Percentiles rank a stretch among this genome's conserved stretches.
These are phyloP conservation scores for Staphylotrichum longicolle DNA, from an alignment of 495 filamentous ascomycete species.

Conservation along the genomic window DNA sequence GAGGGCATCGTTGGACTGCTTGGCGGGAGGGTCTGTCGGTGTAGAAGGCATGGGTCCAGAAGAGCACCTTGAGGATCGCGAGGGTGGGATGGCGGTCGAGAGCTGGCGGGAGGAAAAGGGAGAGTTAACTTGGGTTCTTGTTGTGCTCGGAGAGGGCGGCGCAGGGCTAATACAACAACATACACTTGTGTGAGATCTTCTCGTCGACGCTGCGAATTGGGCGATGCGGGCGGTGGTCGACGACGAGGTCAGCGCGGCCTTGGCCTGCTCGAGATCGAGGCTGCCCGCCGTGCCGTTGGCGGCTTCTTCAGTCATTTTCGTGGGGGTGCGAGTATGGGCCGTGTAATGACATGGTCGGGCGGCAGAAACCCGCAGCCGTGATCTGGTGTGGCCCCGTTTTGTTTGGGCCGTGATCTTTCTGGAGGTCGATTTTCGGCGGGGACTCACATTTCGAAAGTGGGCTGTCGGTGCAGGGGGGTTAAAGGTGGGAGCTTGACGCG, in stretches of 20 bases:
- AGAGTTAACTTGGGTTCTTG: not conserved
- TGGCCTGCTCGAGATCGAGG: conserved; percentile 39
- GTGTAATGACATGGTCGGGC: conserved; percentile 34
- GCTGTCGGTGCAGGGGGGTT: conserved; percentile 18
- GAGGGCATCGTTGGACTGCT: conserved; percentile 75
- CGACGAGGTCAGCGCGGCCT: conserved; percentile 47
- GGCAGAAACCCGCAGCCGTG: conserved; percentile 18
- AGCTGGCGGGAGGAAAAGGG: conserved; percentile 26
- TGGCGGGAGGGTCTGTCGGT: conserved; percentile 76
- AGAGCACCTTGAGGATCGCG: conserved; percentile 64
- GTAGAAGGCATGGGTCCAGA: conserved; percentile 85
- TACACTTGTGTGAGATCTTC: conserved; percentile 46
- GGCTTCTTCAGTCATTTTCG: conserved; percentile 48
- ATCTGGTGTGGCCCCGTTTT: conserved; percentile 15
- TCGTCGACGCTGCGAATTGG: conserved; percentile 49
- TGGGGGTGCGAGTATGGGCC: conserved; percentile 30
- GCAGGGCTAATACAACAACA: conserved; percentile 12
- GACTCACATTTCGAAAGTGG: conserved; percentile 34
- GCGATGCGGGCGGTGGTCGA: conserved; percentile 47
- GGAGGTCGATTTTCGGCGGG: conserved; percentile 30
- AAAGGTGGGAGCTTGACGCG: too few relatives aligned
- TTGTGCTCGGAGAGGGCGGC: not conserved
- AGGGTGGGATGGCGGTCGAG: conserved; percentile 39
- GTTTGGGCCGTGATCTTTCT: conserved; percentile 19
- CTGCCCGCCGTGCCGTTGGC: conserved; percentile 30